Conservation (phyloP, 768 basidiomycete genomes). For the Termitomyces sp. region DNA sequence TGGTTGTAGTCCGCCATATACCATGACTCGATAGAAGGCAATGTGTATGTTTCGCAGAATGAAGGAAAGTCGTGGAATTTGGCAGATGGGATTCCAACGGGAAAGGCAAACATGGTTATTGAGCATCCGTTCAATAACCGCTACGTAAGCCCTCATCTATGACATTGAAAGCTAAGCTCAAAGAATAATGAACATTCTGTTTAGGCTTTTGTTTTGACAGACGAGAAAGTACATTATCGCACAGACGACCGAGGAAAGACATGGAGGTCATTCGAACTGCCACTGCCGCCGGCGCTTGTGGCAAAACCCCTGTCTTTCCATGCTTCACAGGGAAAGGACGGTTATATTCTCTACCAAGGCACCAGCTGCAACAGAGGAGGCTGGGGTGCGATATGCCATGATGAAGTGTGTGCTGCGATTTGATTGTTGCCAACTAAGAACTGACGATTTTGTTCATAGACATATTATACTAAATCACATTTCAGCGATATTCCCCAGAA, state of each 20-base stretch:
- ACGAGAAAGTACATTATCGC: slow-evolving; percentile 74
- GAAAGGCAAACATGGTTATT: slow-evolving; percentile 67
- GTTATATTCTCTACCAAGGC: slow-evolving; percentile 78
- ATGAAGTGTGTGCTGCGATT: slow-evolving; percentile 52
- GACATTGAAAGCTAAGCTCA: not conserved
- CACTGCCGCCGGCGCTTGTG: slow-evolving; percentile 54
- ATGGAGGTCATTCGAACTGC: slow-evolving; percentile 80
- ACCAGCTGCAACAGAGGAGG: slow-evolving; percentile 52
- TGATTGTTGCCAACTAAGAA: not conserved
- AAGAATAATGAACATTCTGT: not conserved
- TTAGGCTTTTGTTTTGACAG: slow-evolving; percentile 86
- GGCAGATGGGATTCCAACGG: slow-evolving; percentile 48
- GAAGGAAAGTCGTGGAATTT: slow-evolving; percentile 75
- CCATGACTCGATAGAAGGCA: slow-evolving; percentile 67
- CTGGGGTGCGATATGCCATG: slow-evolving; percentile 61
- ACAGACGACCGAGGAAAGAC: slow-evolving; percentile 85
- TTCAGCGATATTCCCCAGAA: slow-evolving; percentile 59
- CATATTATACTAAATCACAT: slow-evolving; percentile 84
- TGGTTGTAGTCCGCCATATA: slow-evolving; percentile 58
- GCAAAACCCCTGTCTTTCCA: slow-evolving; percentile 82
- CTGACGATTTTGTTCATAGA: slow-evolving; percentile 39
- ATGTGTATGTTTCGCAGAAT: slow-evolving; percentile 75
- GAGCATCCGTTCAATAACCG: slow-evolving; percentile 84
- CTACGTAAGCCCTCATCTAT: slow-evolving; percentile 43
- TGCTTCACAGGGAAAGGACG: slow-evolving; percentile 67